phyloP scores from a whole-genome alignment of 2,329 filamentous ascomycete species.

The Pseudogymnoascus sp. region DNA sequence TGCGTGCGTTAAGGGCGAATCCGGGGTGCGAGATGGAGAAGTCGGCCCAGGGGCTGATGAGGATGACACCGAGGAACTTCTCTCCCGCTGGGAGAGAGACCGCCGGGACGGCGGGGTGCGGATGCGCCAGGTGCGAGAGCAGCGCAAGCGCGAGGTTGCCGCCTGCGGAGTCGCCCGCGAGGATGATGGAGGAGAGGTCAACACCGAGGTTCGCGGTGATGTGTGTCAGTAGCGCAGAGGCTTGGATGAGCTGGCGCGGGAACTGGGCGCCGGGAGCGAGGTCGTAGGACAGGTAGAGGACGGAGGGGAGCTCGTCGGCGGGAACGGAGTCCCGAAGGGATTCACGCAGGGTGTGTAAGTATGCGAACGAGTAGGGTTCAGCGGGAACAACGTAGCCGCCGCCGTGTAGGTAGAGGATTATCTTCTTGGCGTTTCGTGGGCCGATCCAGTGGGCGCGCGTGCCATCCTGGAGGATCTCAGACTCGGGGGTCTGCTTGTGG shows the following conservation, averaged over 20 bases:
- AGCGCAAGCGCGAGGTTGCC: conserved; percentile 38
- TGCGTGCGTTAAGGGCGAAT: conserved; percentile 37
- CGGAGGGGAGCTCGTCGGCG: conserved; percentile 21
- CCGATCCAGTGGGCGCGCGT: conserved; percentile 40
- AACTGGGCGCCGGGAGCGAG: conserved; percentile 40
- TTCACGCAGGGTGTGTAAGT: conserved; percentile 26
- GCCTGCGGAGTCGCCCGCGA: conserved; percentile 46
- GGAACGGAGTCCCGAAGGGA: background rate
- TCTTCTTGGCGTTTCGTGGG: conserved; percentile 28
- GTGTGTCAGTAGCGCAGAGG: conserved; percentile 34
- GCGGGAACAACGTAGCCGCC: conserved; percentile 47
- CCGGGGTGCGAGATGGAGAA: conserved; percentile 38
- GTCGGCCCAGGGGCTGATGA: conserved; percentile 50
- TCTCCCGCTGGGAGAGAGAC: conserved; percentile 29
- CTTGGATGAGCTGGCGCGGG: conserved; percentile 40
- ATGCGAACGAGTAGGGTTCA: conserved; percentile 38
- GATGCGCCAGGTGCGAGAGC: conserved; percentile 45
- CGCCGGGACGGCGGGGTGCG: conserved; percentile 44
- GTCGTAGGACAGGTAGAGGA: conserved; percentile 47
- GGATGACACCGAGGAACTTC: conserved; percentile 40
- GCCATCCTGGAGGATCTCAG: conserved; percentile 28
- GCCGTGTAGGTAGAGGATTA: conserved; percentile 40
- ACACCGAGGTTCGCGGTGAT: conserved; percentile 28
- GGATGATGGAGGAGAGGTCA: conserved; percentile 29
- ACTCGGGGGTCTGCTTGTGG: conserved; percentile 15